Evolutionary conservation across 1,139 yeast species (phyloP).

Genomic region (Ogataea hybrid): DNA sequence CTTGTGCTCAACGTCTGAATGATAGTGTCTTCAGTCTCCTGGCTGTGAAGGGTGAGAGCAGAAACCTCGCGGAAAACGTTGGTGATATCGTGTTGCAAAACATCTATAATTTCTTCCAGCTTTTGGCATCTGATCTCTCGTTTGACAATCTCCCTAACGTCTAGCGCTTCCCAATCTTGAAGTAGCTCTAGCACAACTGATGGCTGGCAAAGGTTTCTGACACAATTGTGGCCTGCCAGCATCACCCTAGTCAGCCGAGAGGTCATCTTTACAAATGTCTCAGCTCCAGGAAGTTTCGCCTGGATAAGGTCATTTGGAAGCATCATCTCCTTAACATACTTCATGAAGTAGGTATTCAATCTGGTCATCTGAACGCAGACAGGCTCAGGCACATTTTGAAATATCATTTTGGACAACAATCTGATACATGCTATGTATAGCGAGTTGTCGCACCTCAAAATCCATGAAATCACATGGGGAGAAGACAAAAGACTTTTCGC

Average conservation of each 20-base stretch:
- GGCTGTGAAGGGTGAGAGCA: conserved; percentile 7
- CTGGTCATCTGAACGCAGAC: conserved; percentile 50
- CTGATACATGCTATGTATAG: conserved; percentile 62
- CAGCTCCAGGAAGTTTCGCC: conserved; percentile 55
- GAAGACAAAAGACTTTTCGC: conserved; percentile 58
- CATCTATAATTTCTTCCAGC: conserved; percentile 35
- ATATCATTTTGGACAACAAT: conserved; percentile 64
- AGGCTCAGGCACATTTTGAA: conserved; percentile 58
- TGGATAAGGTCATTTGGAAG: conserved; percentile 51
- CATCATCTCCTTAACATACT: conserved; percentile 38
- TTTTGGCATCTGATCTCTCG: conserved; percentile 47
- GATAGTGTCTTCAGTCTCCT: conserved; percentile 11
- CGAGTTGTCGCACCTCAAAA: conserved; percentile 59
- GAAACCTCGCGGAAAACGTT: conserved; percentile 33
- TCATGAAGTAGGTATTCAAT: conserved; percentile 43
- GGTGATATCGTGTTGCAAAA: conserved; percentile 45
- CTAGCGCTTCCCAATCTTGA: conserved; percentile 52
- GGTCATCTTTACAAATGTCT: conserved; percentile 54
- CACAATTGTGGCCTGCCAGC: conserved; percentile 28
- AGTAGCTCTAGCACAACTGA: conserved; percentile 52
- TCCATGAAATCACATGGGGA: conserved; percentile 51
- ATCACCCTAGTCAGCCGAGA: conserved; percentile 39
- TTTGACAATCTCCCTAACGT: conserved; percentile 47
- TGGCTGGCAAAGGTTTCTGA: conserved; percentile 50
- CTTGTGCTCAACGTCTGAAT: conserved; percentile 38